phyloP scores from a whole-genome alignment of 257 asterid species.

The Orobanche coerulescens region DNA sequence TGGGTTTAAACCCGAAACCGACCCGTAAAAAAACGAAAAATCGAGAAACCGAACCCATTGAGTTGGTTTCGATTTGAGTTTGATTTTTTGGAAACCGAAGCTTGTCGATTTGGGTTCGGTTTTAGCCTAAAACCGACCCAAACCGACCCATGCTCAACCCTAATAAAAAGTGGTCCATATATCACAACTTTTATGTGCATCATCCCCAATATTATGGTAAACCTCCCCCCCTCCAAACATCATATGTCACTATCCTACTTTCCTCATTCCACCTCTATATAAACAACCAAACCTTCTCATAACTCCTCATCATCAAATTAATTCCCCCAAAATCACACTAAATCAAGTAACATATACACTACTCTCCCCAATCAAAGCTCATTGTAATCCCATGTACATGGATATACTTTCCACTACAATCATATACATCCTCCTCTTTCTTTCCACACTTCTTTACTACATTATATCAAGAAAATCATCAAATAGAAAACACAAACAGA shows the following conservation, averaged over 20 bases:
- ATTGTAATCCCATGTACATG: neutral
- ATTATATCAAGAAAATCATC: conserved; percentile 28
- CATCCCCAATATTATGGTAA: neutral
- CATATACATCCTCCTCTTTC: conserved; percentile 38
- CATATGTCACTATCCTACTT: conserved; percentile 2
- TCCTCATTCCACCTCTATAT: conserved; percentile 1
- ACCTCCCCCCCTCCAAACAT: neutral
- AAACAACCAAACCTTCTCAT: neutral
- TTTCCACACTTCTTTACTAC: conserved; percentile 35
- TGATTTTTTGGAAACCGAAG: no score
- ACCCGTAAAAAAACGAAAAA: no score
- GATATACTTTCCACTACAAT: conserved; percentile 21
- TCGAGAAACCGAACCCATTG: no score
- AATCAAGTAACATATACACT: neutral
- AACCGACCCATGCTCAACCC: no score
- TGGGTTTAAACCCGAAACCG: no score
- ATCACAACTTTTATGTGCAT: conserved; percentile 18
- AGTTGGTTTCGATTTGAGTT: no score
- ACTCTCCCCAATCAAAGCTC: neutral
- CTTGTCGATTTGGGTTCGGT: no score
- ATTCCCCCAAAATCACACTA: neutral
- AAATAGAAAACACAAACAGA: conserved; percentile 18
- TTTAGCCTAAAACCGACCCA: no score
- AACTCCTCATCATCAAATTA: conserved; percentile 18
- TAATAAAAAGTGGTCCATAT: neutral